Evolutionary conservation across 2,329 filamentous ascomycete species (phyloP), one percentile per base, ranked within the genome.

Genomic region (Pseudocercospora cruenta): DNA sequence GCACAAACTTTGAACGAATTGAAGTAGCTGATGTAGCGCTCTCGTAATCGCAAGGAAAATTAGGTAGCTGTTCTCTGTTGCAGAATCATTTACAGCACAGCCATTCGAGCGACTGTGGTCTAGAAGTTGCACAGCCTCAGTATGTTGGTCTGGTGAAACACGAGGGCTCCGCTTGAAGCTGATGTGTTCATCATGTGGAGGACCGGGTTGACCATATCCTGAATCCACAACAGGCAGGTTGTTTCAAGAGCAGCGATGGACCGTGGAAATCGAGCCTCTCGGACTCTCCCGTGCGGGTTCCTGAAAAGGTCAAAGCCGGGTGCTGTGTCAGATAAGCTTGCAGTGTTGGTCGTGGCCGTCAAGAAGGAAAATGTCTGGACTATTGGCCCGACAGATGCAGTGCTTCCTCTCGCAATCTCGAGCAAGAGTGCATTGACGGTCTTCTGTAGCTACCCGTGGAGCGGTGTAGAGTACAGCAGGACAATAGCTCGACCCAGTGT

Each of bases 361-460:
- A 43, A 7, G 43, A 43, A n/a, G n/a, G 24, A 26, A 14, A 54
- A n/a, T 16, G 10, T 58, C 39, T 49, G 45, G 31, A 54, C 55
- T n/a, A 45, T 63, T 47, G 53, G 39, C 28, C 43, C 59, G 60
- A 62, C 43, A 53, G 43, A 31, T 67, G 65, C 61, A 51, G 57
- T 61, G 58, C 26, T 58, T 45, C 57, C 33, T 49, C 54, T 28
- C 51, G 54, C 49, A 61, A 58, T 63, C 9, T 66, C 49, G 55
- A 43, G n/a, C 9, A n/a, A 16, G 28, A 66, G 55, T 49, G 39
- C 49, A 31, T 24, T 31, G 51, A 54, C 21, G 36, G 45, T 58
- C 54, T 65, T 61, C 58, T 67, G 65, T 58, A 60, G 43, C 33
- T 26, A 54, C 19, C 12, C 39, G 62, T 45, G 65, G 57, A 59